Percentiles rank a stretch among this genome's conserved stretches.
These are phyloP conservation scores for Pichia sporocuriosa DNA, from an alignment of 805 yeast species.

Conservation along the genomic window DNA sequence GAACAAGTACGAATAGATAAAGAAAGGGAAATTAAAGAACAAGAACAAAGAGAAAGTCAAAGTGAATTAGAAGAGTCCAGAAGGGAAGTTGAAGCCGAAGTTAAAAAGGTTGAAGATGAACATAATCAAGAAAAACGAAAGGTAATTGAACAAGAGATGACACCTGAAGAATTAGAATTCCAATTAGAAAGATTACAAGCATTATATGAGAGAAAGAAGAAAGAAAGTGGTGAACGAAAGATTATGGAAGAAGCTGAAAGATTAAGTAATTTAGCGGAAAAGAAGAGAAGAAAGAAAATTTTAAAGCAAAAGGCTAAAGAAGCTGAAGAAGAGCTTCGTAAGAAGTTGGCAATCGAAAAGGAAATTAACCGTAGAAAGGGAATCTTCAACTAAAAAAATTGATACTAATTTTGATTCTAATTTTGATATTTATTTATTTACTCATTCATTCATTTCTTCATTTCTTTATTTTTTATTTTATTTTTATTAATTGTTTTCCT, in stretches of 20 bases:
- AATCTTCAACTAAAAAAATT: constrained; percentile 8
- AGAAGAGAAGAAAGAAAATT: constrained; percentile 20
- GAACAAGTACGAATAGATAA: neutral
- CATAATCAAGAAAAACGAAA: constrained; percentile 19
- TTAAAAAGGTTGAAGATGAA: constrained; percentile 9
- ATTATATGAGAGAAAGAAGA: constrained; percentile 13
- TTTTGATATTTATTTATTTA: no score
- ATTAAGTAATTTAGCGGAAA: constrained; percentile 25
- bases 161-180: neutral
- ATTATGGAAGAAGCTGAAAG: constrained; percentile 25
- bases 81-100: constrained; percentile 28
- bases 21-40: constrained; percentile 14
- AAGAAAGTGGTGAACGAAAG: constrained; percentile 14
- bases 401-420: no score
- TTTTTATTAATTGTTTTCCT: no score
- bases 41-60: neutral
- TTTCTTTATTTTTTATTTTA: no score
- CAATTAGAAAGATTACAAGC: constrained; percentile 26
- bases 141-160: constrained; percentile 15
- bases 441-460: no score
- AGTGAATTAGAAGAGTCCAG: constrained; percentile 19
- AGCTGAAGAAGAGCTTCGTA: constrained; percentile 17
- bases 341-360: constrained; percentile 25
- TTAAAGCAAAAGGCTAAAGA: constrained; percentile 16
- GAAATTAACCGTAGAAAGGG: constrained; percentile 25